Percentiles rank a stretch among this genome's conserved stretches.
Conservation (phyloP, 139 green algal species). For the Closterium sp. region DNA sequence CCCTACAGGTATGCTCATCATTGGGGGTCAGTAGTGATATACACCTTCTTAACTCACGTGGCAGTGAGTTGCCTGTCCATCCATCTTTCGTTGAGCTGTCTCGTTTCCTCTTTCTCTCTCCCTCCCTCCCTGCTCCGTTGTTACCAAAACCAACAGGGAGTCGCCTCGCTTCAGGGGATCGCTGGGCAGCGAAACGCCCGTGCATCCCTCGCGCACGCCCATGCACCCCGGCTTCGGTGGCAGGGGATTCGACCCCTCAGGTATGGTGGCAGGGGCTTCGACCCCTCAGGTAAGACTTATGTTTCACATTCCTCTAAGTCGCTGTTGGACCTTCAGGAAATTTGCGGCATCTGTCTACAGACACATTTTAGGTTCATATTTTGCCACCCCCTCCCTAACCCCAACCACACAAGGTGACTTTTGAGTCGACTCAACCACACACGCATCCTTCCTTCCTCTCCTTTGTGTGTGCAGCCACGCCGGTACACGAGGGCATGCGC, state of each 20-base stretch:
- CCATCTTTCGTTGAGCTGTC: not conserved
- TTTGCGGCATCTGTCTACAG: not conserved
- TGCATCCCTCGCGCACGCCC: slow-evolving; percentile 38
- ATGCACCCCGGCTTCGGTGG: slow-evolving; percentile 34
- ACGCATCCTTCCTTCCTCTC: not conserved
- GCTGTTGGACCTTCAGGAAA: not conserved
- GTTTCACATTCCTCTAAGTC: no score
- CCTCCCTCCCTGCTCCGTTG: not conserved
- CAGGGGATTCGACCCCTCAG: not conserved
- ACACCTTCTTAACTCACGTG: not conserved
- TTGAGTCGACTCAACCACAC: no score
- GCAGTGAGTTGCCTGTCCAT: not conserved
- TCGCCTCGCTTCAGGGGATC: slow-evolving; percentile 13
- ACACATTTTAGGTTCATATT: no score
- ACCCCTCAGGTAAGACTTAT: slow-evolving; percentile 29
- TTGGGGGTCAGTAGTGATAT: not conserved
- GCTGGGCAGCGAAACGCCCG: slow-evolving; percentile 29
- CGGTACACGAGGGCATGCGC: slow-evolving; percentile 45
- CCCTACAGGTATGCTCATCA: slow-evolving; percentile 1
- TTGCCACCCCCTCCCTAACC: no score
- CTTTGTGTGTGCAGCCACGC: slow-evolving; percentile 26
- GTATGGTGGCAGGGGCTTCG: not conserved
- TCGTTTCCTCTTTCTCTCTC: not conserved
- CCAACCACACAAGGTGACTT: no score
- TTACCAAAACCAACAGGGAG: no score